Evolutionary conservation across 768 basidiomycete genomes (phyloP), one percentile per base, ranked within the genome.

Genomic region (Lactarius tabidus): DNA sequence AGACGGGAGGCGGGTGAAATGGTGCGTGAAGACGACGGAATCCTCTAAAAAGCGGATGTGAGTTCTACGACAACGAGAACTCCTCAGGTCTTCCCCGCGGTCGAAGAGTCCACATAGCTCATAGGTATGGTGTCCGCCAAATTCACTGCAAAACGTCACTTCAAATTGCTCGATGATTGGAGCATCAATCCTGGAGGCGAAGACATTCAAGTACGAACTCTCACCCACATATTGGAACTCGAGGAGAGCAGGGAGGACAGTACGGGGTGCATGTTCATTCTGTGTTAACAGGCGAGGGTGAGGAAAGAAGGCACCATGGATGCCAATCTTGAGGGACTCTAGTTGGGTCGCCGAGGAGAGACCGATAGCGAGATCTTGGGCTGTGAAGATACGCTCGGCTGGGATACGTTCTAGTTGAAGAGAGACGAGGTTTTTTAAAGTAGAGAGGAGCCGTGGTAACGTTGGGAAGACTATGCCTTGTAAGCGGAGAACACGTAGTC

Each of bases 401-500:
- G 41, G 54, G 17, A 57, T 48, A 3, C 43, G 9, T 18, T 48
- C 55, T 8, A 62, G 41, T 15, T 33, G 55, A 57, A 62, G 54
- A 26, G 62, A 62, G 12, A 18, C 23, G 14, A 62, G 12, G 41
- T 57, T 31, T 23, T 20, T 41, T 10, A 55, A 56, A 3, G 33
- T 45, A 6, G 45, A 57, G 35, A 62, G 41, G 55, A 57, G 35
- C 15, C 28, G 31, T 36, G 62, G 62, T 36, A 62, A 23, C 41
- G 43, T 45, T 20, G 54, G 55, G 10, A 57, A 36, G n/a, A 55
- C 31, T 4, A 35, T 0, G n/a, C 33, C 3, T 56, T 12, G 43
- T 57, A 55, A 45, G n/a, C n/a, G n/a, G n/a, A 62, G 28, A 12
- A 36, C 62, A 2, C 33, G 62, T 17, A 62, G 43, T 57, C 17